A percentile compares a stretch with the other conserved stretches of the same genome.
phyloP scores from a whole-genome alignment of 225 moss, liverwort and hornwort genomes.

The Physcomitrium patens region DNA sequence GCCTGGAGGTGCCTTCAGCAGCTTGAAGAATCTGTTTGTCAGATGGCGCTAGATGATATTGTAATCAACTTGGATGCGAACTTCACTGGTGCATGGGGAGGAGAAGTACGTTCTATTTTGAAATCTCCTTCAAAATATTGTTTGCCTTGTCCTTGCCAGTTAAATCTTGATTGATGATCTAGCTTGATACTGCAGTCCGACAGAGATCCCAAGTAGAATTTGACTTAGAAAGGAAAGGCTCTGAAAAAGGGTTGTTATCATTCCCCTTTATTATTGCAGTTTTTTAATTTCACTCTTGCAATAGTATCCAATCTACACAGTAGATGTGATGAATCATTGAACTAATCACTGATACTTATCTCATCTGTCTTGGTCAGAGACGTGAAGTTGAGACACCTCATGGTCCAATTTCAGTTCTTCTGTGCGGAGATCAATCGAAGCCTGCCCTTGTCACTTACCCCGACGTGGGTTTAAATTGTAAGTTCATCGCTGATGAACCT shows the following conservation, averaged over 20 bases:
- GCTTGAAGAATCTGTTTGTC: slow-evolving; percentile 9
- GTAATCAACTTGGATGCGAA: slow-evolving; percentile 68
- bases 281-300: neutral
- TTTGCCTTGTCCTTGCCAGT: neutral
- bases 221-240: too few species aligned
- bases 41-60: slow-evolving; percentile 61
- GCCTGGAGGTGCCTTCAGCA: neutral
- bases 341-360: slow-evolving; percentile 3
- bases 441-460: slow-evolving; percentile 91
- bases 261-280: too few species aligned
- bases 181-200: too few species aligned
- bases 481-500: slow-evolving; percentile 27
- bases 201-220: too few species aligned
- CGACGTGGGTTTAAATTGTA: slow-evolving; percentile 84
- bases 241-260: too few species aligned
- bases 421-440: slow-evolving; percentile 75
- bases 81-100: slow-evolving; percentile 62
- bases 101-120: slow-evolving; percentile 60
- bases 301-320: neutral
- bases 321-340: neutral
- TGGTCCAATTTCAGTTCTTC: slow-evolving; percentile 79
- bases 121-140: neutral
- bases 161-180: neutral
- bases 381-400: slow-evolving; percentile 64
- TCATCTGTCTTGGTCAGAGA: slow-evolving; percentile 47